Percentiles rank a stretch among this genome's conserved stretches.
Conservation (phyloP, 73 alveolate genomes). For the Paramecium biaurelia region DNA sequence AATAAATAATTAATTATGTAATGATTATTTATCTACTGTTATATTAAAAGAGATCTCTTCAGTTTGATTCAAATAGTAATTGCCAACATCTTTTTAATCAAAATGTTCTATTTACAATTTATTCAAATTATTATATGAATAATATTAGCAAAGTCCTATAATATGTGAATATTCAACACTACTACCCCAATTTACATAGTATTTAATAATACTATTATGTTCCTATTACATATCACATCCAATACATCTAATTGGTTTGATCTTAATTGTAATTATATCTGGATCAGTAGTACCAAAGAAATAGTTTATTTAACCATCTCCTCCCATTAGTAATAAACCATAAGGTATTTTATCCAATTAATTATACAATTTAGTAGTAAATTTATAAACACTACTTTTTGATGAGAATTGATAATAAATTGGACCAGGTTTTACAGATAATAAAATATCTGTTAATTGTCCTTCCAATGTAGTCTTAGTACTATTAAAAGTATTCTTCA, state of each 20-base stretch:
- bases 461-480: background rate
- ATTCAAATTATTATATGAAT: background rate
- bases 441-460: background rate
- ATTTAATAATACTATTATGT: background rate
- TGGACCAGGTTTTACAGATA: conserved; percentile 18
- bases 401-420: background rate
- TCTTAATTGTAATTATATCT: background rate
- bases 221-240: background rate
- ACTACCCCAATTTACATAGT: background rate
- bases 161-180: background rate
- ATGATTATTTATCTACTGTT: background rate
- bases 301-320: conserved; percentile 24
- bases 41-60: background rate
- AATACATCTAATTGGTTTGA: background rate
- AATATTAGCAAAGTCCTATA: background rate
- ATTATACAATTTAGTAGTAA: background rate
- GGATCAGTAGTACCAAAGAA: background rate
- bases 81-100: background rate
- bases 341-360: background rate
- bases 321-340: background rate
- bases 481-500: background rate
- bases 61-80: background rate
- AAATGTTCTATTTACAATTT: background rate
- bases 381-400: background rate
- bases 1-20: background rate